Evolutionary conservation across 345 rosid species (phyloP).

Genomic region (Citrus australasica): DNA sequence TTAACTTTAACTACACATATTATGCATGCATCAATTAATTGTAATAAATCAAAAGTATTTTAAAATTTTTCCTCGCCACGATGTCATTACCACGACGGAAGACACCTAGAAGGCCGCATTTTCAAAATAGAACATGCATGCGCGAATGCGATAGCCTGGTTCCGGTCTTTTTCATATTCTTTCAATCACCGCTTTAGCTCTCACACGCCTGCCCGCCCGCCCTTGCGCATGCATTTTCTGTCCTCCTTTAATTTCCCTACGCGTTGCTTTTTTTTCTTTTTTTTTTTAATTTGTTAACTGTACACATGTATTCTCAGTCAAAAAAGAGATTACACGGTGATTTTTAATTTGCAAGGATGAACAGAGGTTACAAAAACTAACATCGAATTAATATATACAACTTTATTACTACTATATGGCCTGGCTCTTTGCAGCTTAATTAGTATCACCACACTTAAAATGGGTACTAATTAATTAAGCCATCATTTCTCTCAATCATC

Average conservation of each 20-base stretch:
- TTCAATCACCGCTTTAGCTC: not conserved
- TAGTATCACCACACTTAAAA: not conserved
- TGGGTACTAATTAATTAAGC: not conserved
- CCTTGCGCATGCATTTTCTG: conserved; percentile 5
- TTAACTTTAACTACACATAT: no score
- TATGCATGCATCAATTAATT: accelerated
- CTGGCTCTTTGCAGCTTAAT: not conserved
- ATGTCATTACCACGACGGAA: no score
- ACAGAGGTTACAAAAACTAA: no score
- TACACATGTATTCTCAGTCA: no score
- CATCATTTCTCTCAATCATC: not conserved
- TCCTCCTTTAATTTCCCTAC: not conserved
- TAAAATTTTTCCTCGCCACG: no score
- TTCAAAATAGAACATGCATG: no score
- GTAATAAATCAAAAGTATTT: accelerated
- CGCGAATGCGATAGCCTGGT: no score
- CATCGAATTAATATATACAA: not conserved
- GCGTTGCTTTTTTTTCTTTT: not conserved
- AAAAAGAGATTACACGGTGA: not conserved
- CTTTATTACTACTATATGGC: not conserved
- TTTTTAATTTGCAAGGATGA: not conserved
- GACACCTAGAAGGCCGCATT: no score
- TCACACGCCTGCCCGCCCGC: not conserved
- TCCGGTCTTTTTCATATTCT: not conserved
- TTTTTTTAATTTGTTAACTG: no score